Base-by-base conservation (phyloP, 768 basidiomycete genomes). In the Lentinula sp. region DNA sequence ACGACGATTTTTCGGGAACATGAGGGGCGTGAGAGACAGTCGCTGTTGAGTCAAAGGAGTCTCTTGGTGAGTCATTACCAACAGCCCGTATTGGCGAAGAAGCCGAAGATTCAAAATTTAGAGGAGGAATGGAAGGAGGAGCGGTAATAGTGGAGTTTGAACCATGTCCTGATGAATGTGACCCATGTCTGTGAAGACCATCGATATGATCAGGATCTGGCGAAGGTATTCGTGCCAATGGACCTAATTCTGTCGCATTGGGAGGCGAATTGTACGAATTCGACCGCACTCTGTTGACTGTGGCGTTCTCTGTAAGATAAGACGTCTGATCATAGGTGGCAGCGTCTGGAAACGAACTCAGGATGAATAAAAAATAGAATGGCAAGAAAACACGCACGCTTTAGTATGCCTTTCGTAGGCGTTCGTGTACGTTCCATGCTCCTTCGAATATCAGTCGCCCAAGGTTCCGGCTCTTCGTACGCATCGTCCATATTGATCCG, bases 181-280 rank as follows among this genome's bases (percentile, higher is more conserved):
- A 79, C 40, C 77, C 75, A 69, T 89, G 87, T 68, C 84, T 80
- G 64, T 91, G 89, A 61, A 95, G 80, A n/a, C 89, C 93, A 66
- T 91, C 93, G 65, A 91, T 93, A 64, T 90, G 87, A 69, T 88
- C 89, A 57, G 91, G 89, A 69, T 95, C 90, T 2, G 90, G 87
- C 5, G 87, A 84, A 55, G 92, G 91, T 61, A 95, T 86, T 59
- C 84, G 87, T 34, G 91, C 88, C 45, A 95, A 79, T 5, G 92
- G 92, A 31, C 91, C 91, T 21, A 85, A 75, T 65, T 87, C 84
- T 37, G 74, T 69, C 40, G 79, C 78, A 23, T 76, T 75, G 9
- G 81, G 76, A 56, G 86, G 84, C 4, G 79, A 76, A 52, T 77
- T 81, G 76, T 94, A 91, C 21, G 94, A 96, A 72, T 95, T 95